Percentiles rank a stretch among this genome's conserved stretches.
Evolutionary conservation across 257 asterid species (phyloP).

Genomic region (Thymus mandschuricus): DNA sequence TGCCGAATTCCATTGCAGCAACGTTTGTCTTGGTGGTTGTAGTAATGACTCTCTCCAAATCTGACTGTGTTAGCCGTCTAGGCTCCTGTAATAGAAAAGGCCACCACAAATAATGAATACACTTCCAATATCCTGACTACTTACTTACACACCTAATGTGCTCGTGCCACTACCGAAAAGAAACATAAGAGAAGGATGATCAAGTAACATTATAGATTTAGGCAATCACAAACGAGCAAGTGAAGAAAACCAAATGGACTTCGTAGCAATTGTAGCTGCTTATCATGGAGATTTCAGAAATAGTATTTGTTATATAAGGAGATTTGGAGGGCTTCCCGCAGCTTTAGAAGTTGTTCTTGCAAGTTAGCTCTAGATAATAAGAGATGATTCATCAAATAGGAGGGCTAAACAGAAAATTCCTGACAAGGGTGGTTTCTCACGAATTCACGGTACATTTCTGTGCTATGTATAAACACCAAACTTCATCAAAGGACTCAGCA

Average conservation of each 20-base stretch:
- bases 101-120: background rate
- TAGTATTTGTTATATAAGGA: background rate
- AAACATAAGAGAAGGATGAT: background rate
- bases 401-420: background rate
- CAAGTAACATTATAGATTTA: no score
- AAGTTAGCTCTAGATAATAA: background rate
- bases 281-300: background rate
- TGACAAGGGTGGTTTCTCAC: background rate
- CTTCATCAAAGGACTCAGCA: background rate
- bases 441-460: background rate
- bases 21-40: slow-evolving; percentile 60
- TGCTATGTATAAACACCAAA: background rate
- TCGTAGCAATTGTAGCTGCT: background rate
- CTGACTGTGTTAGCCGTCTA: slow-evolving; percentile 58
- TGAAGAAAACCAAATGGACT: background rate
- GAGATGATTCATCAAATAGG: background rate
- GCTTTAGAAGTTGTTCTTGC: background rate
- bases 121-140: background rate
- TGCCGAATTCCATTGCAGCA: slow-evolving; percentile 67
- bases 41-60: slow-evolving; percentile 65
- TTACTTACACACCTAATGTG: background rate
- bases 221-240: no score
- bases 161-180: slow-evolving; percentile 5
- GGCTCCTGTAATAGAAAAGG: slow-evolving; percentile 52
- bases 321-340: background rate